These are phyloP conservation scores for Gaultheria prostrata DNA, from an alignment of 148 eudicot species.

Conservation along the genomic window DNA sequence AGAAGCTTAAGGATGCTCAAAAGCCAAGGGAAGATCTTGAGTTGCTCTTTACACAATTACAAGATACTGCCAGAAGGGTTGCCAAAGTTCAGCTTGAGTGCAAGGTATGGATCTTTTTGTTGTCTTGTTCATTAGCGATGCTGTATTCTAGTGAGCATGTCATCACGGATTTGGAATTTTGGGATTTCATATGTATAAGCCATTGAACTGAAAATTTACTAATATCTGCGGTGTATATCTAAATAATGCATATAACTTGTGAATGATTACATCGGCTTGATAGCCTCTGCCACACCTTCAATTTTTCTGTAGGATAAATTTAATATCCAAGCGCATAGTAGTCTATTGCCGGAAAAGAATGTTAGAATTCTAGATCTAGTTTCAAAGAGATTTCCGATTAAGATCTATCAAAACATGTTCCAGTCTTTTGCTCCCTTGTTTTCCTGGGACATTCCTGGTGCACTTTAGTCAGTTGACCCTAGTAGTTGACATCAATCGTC, in stretches of 20 bases:
- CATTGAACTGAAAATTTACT: too few relatives aligned
- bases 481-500: not conserved
- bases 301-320: not conserved
- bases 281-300: not conserved
- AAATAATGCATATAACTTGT: not conserved
- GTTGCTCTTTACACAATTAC: conserved; percentile 69
- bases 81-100: conserved; percentile 90
- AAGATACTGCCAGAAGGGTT: conserved; percentile 85
- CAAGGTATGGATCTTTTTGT: conserved; percentile 49
- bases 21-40: conserved; percentile 93
- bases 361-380: not conserved
- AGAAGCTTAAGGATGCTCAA: conserved; percentile 84
- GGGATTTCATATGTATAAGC: not conserved
- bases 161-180: not conserved
- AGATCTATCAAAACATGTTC: not conserved
- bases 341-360: not conserved
- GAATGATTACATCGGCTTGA: not conserved
- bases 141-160: not conserved
- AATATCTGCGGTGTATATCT: not conserved
- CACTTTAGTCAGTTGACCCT: not conserved
- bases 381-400: not conserved
- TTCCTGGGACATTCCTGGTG: not conserved
- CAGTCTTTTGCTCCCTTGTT: not conserved
- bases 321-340: not conserved
- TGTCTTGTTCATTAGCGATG: not conserved